A percentile compares a stretch with the other conserved stretches of the same genome.
Evolutionary conservation across 1,139 yeast genomes (phyloP).

Genomic region (Saccharomyces pastorianus): DNA sequence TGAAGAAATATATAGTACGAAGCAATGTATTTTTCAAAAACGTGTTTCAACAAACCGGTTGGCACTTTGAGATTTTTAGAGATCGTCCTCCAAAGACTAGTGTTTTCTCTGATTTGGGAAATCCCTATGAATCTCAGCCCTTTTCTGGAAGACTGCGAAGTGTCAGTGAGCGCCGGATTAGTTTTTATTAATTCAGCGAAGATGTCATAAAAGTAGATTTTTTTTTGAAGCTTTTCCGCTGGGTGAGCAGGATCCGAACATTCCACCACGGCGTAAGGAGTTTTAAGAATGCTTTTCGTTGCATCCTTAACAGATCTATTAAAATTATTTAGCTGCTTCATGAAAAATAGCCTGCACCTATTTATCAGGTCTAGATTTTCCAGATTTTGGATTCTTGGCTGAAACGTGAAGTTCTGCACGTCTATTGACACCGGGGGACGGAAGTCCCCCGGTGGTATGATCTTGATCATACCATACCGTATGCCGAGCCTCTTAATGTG

Average conservation of each 20-base stretch:
- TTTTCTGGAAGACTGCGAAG: not conserved
- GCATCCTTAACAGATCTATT: constrained; percentile 36
- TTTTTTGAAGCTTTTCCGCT: not conserved
- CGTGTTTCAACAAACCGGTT: constrained; percentile 22
- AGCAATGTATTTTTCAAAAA: constrained; percentile 35
- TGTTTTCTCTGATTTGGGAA: not conserved
- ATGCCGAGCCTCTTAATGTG: constrained; percentile 46
- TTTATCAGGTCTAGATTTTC: constrained; percentile 57
- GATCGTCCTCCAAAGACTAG: not conserved
- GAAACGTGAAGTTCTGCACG: constrained; percentile 45
- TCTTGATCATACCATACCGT: constrained; percentile 54
- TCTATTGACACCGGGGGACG: constrained; percentile 48
- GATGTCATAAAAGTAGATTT: constrained; percentile 46
- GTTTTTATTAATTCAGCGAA: constrained; percentile 33
- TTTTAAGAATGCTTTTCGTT: not conserved
- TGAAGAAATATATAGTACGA: constrained; percentile 41
- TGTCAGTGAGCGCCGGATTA: constrained; percentile 33
- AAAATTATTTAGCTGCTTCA: constrained; percentile 51
- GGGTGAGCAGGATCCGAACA: not conserved
- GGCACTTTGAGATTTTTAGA: not conserved
- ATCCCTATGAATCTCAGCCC: not conserved
- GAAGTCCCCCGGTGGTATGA: constrained; percentile 56
- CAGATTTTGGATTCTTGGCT: constrained; percentile 56
- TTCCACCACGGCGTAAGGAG: not conserved
- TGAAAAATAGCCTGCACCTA: constrained; percentile 55